These are phyloP conservation scores for Miamiensis avidus DNA, from an alignment of 169 alveolate species.

Conservation along the genomic window DNA sequence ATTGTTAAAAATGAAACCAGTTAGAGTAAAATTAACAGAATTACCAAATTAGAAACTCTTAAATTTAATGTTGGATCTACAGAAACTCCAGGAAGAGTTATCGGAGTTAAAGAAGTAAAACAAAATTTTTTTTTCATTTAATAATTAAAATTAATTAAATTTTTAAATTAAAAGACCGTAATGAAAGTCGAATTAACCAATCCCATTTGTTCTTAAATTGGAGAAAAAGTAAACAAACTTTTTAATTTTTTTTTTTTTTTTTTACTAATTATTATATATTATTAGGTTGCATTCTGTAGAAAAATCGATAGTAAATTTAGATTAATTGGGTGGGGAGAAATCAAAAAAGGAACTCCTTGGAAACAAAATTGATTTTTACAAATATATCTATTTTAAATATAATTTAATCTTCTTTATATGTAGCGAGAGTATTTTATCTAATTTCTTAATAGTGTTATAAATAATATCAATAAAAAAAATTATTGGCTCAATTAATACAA, in stretches of 20 bases:
- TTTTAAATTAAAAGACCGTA: slow-evolving; percentile 36
- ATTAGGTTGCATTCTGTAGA: slow-evolving; percentile 97
- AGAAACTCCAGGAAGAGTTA: slow-evolving; percentile 95
- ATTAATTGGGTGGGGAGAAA: slow-evolving; percentile 98
- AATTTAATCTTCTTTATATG: too few species aligned
- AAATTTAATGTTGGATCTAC: slow-evolving; percentile 98
- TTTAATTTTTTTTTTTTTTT: too few species aligned
- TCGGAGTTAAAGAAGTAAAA: slow-evolving; percentile 85
- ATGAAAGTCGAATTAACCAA: slow-evolving; percentile 90
- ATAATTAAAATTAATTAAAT: not conserved
- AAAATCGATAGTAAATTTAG: slow-evolving; percentile 98
- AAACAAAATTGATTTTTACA: not conserved
- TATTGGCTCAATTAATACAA: too few species aligned
- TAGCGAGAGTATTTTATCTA: too few species aligned
- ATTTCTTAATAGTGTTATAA: too few species aligned
- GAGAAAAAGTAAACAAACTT: too few species aligned
- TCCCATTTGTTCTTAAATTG: slow-evolving; percentile 93
- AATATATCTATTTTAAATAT: too few species aligned
- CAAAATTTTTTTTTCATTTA: not conserved
- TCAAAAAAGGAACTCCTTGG: slow-evolving; percentile 81
- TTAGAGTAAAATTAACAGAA: slow-evolving; percentile 48
- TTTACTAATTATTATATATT: too few species aligned
- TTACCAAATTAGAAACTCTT: slow-evolving; percentile 95
- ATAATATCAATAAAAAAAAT: too few species aligned
- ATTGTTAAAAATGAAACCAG: slow-evolving; percentile 56